Base-by-base conservation (phyloP, 2,329 filamentous ascomycete genomes). In the Penicillium sp. region DNA sequence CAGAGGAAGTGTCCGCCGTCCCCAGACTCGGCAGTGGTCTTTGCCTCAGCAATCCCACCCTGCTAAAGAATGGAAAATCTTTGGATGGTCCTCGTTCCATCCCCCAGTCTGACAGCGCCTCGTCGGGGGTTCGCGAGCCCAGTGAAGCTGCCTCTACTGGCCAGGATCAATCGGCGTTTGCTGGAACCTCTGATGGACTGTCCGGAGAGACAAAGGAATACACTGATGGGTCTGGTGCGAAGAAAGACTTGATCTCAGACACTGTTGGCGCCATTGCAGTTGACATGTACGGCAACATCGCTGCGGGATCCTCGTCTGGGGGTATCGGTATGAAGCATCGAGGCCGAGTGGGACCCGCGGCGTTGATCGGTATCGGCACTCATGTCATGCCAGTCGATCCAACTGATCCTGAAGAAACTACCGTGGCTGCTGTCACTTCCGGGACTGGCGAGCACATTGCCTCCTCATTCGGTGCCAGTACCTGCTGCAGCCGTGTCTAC, bases 391-490 rank as follows among this genome's bases (percentile, higher is more conserved):
- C 94, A 1, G 82, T 84, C 28, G 88, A 93, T 64, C 81, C 86
- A 1, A 84, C 86, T 33, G 93, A 97, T 72, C 81, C 86, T 7
- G 87, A 91, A 2, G 81, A 84, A 50, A 84, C 88, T 8, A 87
- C 85, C 50, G 92, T 97, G 30, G 94, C 92, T 33, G 88, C 89
- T 28, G 92, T 97, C 24, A 96, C 93, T 42, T 97, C 92, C 74
- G 95, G 95, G 30, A 99, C 95, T 2, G 95, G 95, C 53, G 95
- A 99, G 79, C 95, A 99, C 75, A 99, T 99, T 91, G 91, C 93
- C 38, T 97, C 94, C 0, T 96, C 93, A 0, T 90, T 96, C 85
- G 94, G 95, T 12, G 93, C 95, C 7, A 89, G 90, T 61, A 89
- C 90, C 59, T 96, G 93, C 74, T 93, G 93, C 0, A 91, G 94